phyloP scores from a whole-genome alignment of 345 rosid genomes.

The Euphorbia peplus region DNA sequence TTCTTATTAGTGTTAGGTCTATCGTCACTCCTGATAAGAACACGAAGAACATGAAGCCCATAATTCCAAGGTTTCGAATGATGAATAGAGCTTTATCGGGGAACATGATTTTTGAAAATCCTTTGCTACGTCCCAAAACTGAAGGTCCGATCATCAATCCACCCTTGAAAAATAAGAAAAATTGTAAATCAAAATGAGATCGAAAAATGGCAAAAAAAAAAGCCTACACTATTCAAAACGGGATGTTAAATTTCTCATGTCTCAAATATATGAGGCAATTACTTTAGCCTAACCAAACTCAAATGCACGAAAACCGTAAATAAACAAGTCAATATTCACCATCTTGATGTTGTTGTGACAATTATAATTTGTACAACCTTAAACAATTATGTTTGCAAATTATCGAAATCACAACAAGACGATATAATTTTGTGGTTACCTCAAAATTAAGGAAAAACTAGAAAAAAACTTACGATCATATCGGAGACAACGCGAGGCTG shows the following conservation, averaged over 20 bases:
- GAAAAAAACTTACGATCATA: slow-evolving; percentile 50
- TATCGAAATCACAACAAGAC: background rate
- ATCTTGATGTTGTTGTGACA: too few species aligned
- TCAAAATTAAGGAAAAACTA: background rate
- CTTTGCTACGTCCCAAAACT: slow-evolving; percentile 43
- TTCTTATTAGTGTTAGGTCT: slow-evolving; percentile 13
- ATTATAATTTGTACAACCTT: too few species aligned
- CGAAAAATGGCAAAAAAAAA: too few species aligned
- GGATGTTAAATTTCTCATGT: too few species aligned
- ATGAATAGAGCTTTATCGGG: slow-evolving; percentile 45
- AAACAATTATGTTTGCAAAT: too few species aligned
- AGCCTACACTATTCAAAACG: too few species aligned
- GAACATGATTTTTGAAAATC: slow-evolving; percentile 27
- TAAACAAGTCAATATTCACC: too few species aligned
- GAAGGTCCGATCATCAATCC: slow-evolving; percentile 81
- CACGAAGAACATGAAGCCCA: slow-evolving; percentile 26
- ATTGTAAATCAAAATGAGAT: background rate
- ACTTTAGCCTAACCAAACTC: too few species aligned
- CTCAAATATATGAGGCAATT: too few species aligned
- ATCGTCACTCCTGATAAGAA: slow-evolving; percentile 23
- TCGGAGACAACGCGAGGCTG: slow-evolving; percentile 74
- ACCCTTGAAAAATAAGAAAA: slow-evolving; percentile 40
- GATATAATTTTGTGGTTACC: too few species aligned
- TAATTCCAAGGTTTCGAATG: slow-evolving; percentile 41
- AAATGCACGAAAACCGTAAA: too few species aligned